A percentile compares a stretch with the other conserved stretches of the same genome.
Evolutionary conservation across 768 basidiomycete genomes (phyloP).

Genomic region (Boletus rubescentipes): DNA sequence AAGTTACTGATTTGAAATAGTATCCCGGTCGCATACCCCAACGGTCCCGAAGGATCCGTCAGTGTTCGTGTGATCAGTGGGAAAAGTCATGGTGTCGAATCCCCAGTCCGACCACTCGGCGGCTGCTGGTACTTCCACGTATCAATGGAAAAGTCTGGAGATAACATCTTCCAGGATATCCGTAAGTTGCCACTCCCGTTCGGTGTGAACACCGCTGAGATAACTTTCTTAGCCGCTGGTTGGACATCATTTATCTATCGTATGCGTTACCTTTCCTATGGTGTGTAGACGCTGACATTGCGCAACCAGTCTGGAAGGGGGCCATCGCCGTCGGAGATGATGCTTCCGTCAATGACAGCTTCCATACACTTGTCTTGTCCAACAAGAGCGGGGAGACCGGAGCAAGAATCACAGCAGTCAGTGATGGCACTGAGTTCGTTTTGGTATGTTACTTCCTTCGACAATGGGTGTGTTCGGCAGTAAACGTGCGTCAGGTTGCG

Average conservation of each 20-base stretch:
- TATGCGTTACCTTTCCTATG: slow-evolving; percentile 35
- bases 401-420: slow-evolving; percentile 56
- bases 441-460: slow-evolving; percentile 47
- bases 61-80: slow-evolving; percentile 88
- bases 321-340: slow-evolving; percentile 58
- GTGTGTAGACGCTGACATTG: background rate
- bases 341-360: slow-evolving; percentile 47
- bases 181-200: slow-evolving; percentile 46
- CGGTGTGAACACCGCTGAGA: background rate
- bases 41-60: slow-evolving; percentile 63
- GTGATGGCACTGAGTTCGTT: slow-evolving; percentile 70
- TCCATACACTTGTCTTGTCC: slow-evolving; percentile 86
- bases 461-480: background rate
- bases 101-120: slow-evolving; percentile 86
- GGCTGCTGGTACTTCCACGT: slow-evolving; percentile 94
- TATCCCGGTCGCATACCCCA: slow-evolving; percentile 72
- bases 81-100: slow-evolving; percentile 79
- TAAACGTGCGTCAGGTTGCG: slow-evolving; percentile 50
- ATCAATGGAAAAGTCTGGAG: slow-evolving; percentile 59
- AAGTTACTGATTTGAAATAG: slow-evolving; percentile 33
- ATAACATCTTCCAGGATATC: slow-evolving; percentile 74
- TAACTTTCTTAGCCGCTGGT: slow-evolving; percentile 50
- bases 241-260: slow-evolving; percentile 92
- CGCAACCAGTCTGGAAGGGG: slow-evolving; percentile 44
- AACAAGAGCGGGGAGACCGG: slow-evolving; percentile 59